A percentile compares a stretch with the other conserved stretches of the same genome.
Conservation (phyloP, 2,329 filamentous ascomycete genomes). For the Aspergillus uvarum region DNA sequence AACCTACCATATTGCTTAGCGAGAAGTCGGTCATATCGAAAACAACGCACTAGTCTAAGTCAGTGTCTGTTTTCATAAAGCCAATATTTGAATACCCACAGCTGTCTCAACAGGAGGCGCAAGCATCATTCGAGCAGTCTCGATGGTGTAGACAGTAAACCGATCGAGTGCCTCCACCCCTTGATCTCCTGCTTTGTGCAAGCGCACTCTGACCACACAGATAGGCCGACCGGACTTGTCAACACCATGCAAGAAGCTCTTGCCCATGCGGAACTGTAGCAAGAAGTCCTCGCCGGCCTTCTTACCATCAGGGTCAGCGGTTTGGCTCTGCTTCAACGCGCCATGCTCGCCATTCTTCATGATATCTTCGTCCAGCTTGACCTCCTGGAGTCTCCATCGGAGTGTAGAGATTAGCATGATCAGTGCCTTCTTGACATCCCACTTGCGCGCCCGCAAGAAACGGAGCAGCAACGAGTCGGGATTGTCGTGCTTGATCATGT, state of each 20-base stretch:
- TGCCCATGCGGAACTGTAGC: slow-evolving; percentile 80
- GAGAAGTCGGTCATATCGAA: slow-evolving; percentile 97
- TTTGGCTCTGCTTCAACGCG: slow-evolving; percentile 62
- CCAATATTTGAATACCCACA: slow-evolving; percentile 55
- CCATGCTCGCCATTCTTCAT: slow-evolving; percentile 72
- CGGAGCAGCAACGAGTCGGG: slow-evolving; percentile 81
- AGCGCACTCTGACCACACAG: slow-evolving; percentile 76
- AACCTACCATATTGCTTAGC: slow-evolving; percentile 82
- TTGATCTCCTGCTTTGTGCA: slow-evolving; percentile 82
- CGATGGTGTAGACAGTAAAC: slow-evolving; percentile 91
- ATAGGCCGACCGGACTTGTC: slow-evolving; percentile 85
- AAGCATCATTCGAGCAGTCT: slow-evolving; percentile 84
- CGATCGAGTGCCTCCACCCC: slow-evolving; percentile 77
- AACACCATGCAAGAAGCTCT: slow-evolving; percentile 84
- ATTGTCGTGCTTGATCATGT: slow-evolving; percentile 92
- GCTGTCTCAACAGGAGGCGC: slow-evolving; percentile 83
- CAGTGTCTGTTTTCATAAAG: slow-evolving; percentile 20
- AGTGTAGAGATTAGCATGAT: slow-evolving; percentile 94
- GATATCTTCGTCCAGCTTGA: slow-evolving; percentile 87
- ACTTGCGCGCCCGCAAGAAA: slow-evolving; percentile 87
- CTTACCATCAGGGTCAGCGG: slow-evolving; percentile 60
- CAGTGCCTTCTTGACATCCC: slow-evolving; percentile 90
- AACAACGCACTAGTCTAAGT: slow-evolving; percentile 67
- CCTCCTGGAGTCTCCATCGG: slow-evolving; percentile 80
- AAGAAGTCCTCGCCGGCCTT: slow-evolving; percentile 76